Conservation (phyloP, 2,329 filamentous ascomycete genomes). For the Aspergillus glaucus region DNA sequence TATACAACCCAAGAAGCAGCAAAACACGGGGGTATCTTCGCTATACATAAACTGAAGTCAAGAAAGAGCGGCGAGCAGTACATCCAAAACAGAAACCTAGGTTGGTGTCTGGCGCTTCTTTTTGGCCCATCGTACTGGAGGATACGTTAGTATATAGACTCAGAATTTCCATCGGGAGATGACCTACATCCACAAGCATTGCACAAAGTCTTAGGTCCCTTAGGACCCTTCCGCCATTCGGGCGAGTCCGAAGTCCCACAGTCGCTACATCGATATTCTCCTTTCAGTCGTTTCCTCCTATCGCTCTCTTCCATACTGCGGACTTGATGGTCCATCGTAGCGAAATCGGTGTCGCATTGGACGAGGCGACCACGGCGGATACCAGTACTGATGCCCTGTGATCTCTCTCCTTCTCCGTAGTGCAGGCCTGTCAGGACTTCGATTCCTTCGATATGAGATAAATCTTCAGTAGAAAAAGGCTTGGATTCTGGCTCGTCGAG, state of each 20-base stretch:
- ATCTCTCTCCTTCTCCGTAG: slow-evolving; percentile 83
- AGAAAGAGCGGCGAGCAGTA: background rate
- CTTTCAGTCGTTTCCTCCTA: slow-evolving; percentile 83
- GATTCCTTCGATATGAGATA: slow-evolving; percentile 75
- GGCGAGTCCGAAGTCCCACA: slow-evolving; percentile 92
- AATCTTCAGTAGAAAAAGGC: slow-evolving; percentile 63
- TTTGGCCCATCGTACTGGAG: slow-evolving; percentile 52
- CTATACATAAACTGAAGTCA: slow-evolving; percentile 1
- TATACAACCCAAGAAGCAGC: slow-evolving; percentile 1
- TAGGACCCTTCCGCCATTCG: slow-evolving; percentile 92
- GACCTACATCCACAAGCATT: slow-evolving; percentile 78
- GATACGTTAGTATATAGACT: background rate
- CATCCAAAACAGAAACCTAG: slow-evolving; percentile 1
- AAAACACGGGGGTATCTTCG: slow-evolving; percentile 11
- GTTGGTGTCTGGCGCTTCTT: slow-evolving; percentile 66
- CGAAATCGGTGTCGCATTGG: slow-evolving; percentile 78
- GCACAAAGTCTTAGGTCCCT: slow-evolving; percentile 87
- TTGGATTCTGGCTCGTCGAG: slow-evolving; percentile 22
- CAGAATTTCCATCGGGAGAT: background rate
- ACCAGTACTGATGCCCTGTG: slow-evolving; percentile 80
- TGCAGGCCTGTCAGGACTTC: slow-evolving; percentile 87
- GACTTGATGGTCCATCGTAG: slow-evolving; percentile 63
- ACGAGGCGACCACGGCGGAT: slow-evolving; percentile 74
- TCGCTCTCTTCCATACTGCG: slow-evolving; percentile 53
- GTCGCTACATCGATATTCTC: slow-evolving; percentile 94